Conservation (phyloP, 805 yeast genomes). For the Saturnispora mendoncae region DNA sequence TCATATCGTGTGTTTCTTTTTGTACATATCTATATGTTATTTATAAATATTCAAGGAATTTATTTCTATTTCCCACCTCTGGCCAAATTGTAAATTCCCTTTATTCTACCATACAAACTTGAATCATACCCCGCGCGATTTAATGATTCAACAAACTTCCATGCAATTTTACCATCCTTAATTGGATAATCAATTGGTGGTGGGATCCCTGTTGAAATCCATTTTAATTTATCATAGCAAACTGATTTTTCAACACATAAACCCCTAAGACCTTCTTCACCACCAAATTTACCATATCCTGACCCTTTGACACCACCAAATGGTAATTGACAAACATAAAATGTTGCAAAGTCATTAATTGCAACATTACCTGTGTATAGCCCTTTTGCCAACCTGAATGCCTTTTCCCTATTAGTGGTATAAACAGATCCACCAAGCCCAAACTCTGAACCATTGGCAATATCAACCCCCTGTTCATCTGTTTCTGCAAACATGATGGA, state of each 20-base stretch:
- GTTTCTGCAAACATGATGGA: constrained; percentile 65
- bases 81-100: constrained; percentile 47
- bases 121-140: constrained; percentile 78
- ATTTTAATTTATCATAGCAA: constrained; percentile 73
- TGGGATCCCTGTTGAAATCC: constrained; percentile 78
- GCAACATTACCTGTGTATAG: constrained; percentile 88
- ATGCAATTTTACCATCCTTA: constrained; percentile 67
- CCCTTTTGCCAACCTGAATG: constrained; percentile 53
- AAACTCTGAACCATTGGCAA: constrained; percentile 79
- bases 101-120: constrained; percentile 60
- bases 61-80: constrained; percentile 33
- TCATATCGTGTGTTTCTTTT: too few species aligned
- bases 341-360: constrained; percentile 95
- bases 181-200: constrained; percentile 89
- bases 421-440: constrained; percentile 92
- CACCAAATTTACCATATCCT: constrained; percentile 97
- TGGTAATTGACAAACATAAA: constrained; percentile 90
- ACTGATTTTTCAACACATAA: constrained; percentile 81
- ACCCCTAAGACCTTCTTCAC: constrained; percentile 92
- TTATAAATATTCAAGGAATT: too few species aligned
- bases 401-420: constrained; percentile 50
- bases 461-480: constrained; percentile 57
- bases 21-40: too few species aligned
- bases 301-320: constrained; percentile 92
- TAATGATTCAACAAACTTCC: constrained; percentile 77